Evolutionary conservation across 352 stramenopile species (phyloP).

Genomic region (Thraustotheca clavata): DNA sequence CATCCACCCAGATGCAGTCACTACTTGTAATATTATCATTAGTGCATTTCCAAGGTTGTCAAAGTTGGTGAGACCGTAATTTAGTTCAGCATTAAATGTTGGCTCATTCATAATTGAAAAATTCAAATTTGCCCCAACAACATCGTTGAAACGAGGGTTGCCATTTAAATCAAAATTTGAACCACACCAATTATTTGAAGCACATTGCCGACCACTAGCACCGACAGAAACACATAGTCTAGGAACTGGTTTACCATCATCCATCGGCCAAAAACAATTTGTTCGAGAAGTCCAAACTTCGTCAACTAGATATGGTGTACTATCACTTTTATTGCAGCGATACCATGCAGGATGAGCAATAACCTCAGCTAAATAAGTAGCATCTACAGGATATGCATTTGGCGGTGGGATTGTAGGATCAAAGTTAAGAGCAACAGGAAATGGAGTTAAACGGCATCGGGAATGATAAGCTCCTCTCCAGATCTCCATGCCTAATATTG

Average conservation of each 20-base stretch:
- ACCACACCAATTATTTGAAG: conserved; percentile 34
- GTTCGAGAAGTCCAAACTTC: conserved; percentile 47
- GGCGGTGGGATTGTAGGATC: conserved; percentile 30
- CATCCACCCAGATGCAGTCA: conserved; percentile 93
- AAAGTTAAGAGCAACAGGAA: conserved; percentile 41
- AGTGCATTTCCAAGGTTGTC: conserved; percentile 86
- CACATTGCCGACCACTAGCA: conserved; percentile 54
- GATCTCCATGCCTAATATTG: conserved; percentile 86
- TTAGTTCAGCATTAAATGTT: conserved; percentile 47
- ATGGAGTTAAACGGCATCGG: conserved; percentile 66
- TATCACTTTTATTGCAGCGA: conserved; percentile 25
- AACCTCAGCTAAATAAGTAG: conserved; percentile 36
- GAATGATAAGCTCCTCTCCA: conserved; percentile 74
- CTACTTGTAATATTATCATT: conserved; percentile 90
- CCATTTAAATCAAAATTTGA: conserved; percentile 63
- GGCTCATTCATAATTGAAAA: conserved; percentile 20
- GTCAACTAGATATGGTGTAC: conserved; percentile 46
- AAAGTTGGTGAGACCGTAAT: conserved; percentile 90
- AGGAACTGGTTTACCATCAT: conserved; percentile 52
- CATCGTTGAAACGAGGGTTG: conserved; percentile 48
- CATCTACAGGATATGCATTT: conserved; percentile 24
- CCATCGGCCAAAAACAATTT: conserved; percentile 90
- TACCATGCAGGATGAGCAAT: conserved; percentile 29
- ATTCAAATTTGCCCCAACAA: conserved; percentile 33
- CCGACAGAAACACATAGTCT: too few relatives aligned